Percentiles rank a stretch among this genome's conserved stretches.
phyloP scores from a whole-genome alignment of 73 alveolate genomes.

The Tetrahymena elliotti region DNA sequence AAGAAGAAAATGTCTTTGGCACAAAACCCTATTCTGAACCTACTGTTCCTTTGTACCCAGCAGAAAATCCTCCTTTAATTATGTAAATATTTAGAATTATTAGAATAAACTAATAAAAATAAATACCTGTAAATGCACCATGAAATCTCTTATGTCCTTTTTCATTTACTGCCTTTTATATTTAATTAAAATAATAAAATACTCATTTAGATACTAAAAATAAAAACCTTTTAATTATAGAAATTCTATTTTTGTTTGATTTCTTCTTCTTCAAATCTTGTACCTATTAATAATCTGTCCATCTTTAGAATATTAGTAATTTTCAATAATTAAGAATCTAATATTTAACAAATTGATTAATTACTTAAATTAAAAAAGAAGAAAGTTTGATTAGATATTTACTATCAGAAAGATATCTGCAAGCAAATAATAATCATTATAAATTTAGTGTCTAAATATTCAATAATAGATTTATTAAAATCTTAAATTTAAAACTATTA shows the following conservation, averaged over 20 bases:
- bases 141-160: neutral
- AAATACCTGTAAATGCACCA: neutral
- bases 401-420: neutral
- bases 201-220: neutral
- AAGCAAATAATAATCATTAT: too few relatives aligned
- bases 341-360: neutral
- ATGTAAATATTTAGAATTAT: neutral
- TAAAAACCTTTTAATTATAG: neutral
- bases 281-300: neutral
- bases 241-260: neutral
- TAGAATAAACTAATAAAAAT: neutral
- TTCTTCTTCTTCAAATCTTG: neutral
- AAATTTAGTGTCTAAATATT: neutral
- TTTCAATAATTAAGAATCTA: neutral
- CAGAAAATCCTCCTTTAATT: neutral
- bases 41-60: neutral
- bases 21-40: neutral
- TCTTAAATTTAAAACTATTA: too few relatives aligned
- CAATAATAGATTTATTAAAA: too few relatives aligned
- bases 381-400: neutral
- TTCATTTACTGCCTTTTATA: neutral
- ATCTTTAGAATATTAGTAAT: neutral
- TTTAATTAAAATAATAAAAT: neutral
- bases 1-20: neutral
- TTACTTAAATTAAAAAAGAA: neutral